Evolutionary conservation across 768 basidiomycete genomes (phyloP).

Genomic region (Coprinellus aureogranulatus): DNA sequence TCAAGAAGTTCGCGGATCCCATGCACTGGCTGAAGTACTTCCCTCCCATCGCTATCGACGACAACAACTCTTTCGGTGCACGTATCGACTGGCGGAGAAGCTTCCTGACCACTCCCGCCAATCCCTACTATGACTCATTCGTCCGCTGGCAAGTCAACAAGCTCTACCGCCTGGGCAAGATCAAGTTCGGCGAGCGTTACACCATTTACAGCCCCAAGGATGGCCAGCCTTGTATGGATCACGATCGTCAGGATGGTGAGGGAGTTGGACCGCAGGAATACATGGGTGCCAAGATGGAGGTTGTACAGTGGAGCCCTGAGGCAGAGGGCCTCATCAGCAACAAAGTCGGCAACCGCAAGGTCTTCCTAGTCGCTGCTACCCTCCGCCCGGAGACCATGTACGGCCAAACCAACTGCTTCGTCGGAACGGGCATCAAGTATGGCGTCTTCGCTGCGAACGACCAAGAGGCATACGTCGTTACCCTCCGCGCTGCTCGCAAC

Average conservation of each 20-base stretch:
- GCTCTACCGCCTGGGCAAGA: constrained; percentile 79
- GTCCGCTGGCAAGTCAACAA: constrained; percentile 99
- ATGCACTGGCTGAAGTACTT: constrained; percentile 90
- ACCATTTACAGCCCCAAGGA: constrained; percentile 99
- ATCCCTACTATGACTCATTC: constrained; percentile 96
- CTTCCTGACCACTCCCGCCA: constrained; percentile 92
- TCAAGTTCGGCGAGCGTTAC: constrained; percentile 97
- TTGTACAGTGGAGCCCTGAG: constrained; percentile 74
- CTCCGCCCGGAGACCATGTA: constrained; percentile 98
- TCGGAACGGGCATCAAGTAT: constrained; percentile 87
- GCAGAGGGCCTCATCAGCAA: constrained; percentile 63
- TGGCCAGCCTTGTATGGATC: constrained; percentile 99
- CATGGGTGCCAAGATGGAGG: constrained; percentile 91
- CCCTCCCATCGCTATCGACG: constrained; percentile 89
- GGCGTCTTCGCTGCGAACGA: constrained; percentile 88
- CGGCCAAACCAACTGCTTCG: constrained; percentile 98
- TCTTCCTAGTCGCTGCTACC: constrained; percentile 94
- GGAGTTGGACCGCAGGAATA: constrained; percentile 95
- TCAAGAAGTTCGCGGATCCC: constrained; percentile 97
- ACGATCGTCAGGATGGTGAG: constrained; percentile 94
- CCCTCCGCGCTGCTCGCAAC: constrained; percentile 88
- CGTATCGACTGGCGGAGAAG: constrained; percentile 96
- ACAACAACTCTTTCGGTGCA: constrained; percentile 86
- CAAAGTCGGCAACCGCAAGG: constrained; percentile 74
- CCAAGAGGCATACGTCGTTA: constrained; percentile 85